These are phyloP conservation scores for Geranium brycei DNA, from an alignment of 345 rosid species.

Conservation along the genomic window DNA sequence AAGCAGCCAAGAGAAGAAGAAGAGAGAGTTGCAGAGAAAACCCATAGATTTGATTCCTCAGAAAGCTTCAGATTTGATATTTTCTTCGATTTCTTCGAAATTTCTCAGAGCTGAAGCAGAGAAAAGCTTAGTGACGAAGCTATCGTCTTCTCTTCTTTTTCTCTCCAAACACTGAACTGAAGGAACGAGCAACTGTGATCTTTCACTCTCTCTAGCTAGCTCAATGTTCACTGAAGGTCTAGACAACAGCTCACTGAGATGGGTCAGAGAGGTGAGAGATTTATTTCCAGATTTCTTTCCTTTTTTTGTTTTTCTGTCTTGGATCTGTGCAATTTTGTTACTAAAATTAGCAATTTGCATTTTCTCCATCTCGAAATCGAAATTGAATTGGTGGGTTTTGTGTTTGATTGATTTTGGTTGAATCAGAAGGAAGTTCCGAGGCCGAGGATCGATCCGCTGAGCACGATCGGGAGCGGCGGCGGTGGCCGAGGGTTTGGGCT, in stretches of 20 bases:
- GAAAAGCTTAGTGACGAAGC: background rate
- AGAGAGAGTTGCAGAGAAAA: background rate
- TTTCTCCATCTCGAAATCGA: background rate
- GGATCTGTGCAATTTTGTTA: conserved; percentile 1
- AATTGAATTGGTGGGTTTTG: conserved; percentile 1
- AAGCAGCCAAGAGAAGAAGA: background rate
- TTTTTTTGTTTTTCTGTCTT: conserved; percentile 1
- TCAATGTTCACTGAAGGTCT: conserved; percentile 42
- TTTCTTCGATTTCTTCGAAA: background rate
- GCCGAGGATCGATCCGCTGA: conserved; percentile 24
- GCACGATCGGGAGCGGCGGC: conserved; percentile 19
- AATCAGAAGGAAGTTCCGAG: conserved; percentile 28
- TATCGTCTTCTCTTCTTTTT: background rate
- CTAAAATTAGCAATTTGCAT: background rate
- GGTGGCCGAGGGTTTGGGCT: conserved; percentile 23
- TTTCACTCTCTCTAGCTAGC: background rate
- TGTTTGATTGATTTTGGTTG: background rate
- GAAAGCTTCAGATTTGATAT: background rate
- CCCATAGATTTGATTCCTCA: background rate
- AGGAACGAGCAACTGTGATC: background rate
- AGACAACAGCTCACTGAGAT: conserved; percentile 30
- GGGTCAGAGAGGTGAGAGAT: conserved; percentile 36
- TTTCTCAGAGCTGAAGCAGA: background rate
- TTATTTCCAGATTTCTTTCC: background rate
- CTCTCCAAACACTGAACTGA: background rate